These are phyloP conservation scores for Anisodus tanguticus DNA, from an alignment of 257 asterid genomes.

Conservation along the genomic window DNA sequence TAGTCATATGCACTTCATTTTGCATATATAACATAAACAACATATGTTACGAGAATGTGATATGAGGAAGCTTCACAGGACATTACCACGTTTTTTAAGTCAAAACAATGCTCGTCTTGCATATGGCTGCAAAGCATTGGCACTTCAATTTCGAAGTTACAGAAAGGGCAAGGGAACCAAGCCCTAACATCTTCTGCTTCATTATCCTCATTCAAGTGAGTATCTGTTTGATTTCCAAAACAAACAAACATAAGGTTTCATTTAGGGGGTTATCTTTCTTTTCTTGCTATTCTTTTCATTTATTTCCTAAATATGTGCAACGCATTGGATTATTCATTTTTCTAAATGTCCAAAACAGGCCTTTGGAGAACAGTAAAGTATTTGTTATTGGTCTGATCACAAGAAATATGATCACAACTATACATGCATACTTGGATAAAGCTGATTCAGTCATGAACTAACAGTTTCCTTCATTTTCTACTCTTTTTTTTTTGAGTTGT, in stretches of 20 bases:
- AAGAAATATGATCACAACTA: background rate
- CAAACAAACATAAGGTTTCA: constrained; percentile 1
- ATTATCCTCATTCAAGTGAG: constrained; percentile 45
- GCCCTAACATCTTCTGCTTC: constrained; percentile 67
- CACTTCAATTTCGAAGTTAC: constrained; percentile 74
- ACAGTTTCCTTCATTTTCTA: too few relatives aligned
- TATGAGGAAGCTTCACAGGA: background rate
- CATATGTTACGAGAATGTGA: background rate
- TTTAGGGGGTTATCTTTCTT: background rate
- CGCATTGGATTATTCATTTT: background rate
- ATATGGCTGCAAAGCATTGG: constrained; percentile 67
- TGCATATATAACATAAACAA: background rate
- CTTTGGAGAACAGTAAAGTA: too few relatives aligned
- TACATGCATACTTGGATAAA: too few relatives aligned
- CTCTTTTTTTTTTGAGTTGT: too few relatives aligned
- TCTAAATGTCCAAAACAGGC: background rate
- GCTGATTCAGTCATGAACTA: too few relatives aligned
- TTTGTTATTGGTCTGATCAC: background rate
- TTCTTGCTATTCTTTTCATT: background rate
- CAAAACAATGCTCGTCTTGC: constrained; percentile 82
- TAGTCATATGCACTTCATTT: constrained; percentile 2
- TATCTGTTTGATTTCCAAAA: constrained; percentile 39
- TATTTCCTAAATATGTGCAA: background rate
- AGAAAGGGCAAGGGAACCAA: constrained; percentile 92
- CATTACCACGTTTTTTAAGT: constrained; percentile 66